phyloP scores from a whole-genome alignment of 495 filamentous ascomycete species.

The Trichoderma erinaceum region DNA sequence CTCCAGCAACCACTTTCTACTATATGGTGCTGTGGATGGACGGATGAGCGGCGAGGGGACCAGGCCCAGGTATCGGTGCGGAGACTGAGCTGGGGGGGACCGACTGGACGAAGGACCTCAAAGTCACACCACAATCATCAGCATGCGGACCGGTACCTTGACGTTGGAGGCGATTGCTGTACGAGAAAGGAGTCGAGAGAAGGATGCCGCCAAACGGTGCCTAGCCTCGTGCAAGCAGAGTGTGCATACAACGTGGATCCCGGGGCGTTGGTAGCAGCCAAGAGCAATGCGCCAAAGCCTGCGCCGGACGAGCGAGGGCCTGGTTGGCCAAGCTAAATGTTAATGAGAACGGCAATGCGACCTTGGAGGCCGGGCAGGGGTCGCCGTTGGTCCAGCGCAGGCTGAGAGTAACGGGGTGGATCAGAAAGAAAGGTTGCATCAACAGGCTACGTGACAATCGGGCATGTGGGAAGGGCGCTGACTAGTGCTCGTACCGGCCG shows the following conservation, averaged over 20 bases:
- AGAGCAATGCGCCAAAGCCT: neutral
- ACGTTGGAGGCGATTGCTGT: neutral
- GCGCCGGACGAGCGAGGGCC: neutral
- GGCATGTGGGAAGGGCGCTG: conserved; percentile 13
- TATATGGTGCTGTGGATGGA: neutral
- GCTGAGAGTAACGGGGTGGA: conserved; percentile 2
- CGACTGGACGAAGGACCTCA: neutral
- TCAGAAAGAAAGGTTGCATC: conserved; percentile 7
- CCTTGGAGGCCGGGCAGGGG: conserved; percentile 1
- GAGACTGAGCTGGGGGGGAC: conserved; percentile 1
- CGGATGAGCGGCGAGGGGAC: neutral
- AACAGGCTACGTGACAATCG: conserved; percentile 8
- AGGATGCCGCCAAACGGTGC: neutral
- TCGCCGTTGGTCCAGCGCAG: neutral
- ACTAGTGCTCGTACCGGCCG: conserved; percentile 1
- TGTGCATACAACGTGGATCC: conserved; percentile 11
- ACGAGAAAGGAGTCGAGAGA: neutral
- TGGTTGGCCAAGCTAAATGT: neutral
- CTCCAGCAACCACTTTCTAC: neutral
- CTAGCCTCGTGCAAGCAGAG: neutral
- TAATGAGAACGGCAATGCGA: neutral
- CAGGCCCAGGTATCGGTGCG: neutral
- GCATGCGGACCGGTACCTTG: neutral
- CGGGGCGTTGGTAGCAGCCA: conserved; percentile 14
- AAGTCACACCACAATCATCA: conserved; percentile 10